These are phyloP conservation scores for Clarkia xantiana DNA, from an alignment of 345 rosid species.

Conservation along the genomic window DNA sequence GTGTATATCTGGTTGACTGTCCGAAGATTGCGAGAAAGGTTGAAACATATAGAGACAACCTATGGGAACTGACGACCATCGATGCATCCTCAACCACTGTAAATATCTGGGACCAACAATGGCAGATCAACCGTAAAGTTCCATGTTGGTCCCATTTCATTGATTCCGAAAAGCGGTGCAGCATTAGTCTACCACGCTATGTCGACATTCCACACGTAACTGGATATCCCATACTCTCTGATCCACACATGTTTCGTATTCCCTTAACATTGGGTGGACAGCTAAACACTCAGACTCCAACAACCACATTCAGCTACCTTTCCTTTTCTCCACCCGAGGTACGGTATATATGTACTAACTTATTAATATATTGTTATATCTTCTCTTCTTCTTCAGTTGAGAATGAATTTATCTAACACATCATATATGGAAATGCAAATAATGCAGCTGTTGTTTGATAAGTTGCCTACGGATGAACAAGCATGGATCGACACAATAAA, in stretches of 20 bases:
- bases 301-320: constrained; percentile 33
- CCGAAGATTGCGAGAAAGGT: constrained; percentile 36
- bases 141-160: constrained; percentile 91
- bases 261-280: constrained; percentile 30
- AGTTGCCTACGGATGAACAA: constrained; percentile 61
- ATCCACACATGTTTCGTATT: constrained; percentile 35
- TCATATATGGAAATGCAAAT: not conserved
- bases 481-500: constrained; percentile 77
- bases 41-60: constrained; percentile 43
- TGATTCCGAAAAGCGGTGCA: constrained; percentile 36
- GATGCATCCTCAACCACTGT: constrained; percentile 37
- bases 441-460: constrained; percentile 56
- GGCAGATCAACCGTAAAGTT: constrained; percentile 60
- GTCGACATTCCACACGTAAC: constrained; percentile 41
- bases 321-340: constrained; percentile 96
- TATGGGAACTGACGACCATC: constrained; percentile 55
- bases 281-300: constrained; percentile 10
- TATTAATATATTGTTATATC: no score
- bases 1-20: constrained; percentile 65
- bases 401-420: no score
- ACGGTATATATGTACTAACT: no score
- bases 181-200: constrained; percentile 50
- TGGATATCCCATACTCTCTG: constrained; percentile 50
- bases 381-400: not conserved
- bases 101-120: constrained; percentile 41